Conservation (phyloP, 768 basidiomycete species). For the Fistulinella prunicolor region DNA sequence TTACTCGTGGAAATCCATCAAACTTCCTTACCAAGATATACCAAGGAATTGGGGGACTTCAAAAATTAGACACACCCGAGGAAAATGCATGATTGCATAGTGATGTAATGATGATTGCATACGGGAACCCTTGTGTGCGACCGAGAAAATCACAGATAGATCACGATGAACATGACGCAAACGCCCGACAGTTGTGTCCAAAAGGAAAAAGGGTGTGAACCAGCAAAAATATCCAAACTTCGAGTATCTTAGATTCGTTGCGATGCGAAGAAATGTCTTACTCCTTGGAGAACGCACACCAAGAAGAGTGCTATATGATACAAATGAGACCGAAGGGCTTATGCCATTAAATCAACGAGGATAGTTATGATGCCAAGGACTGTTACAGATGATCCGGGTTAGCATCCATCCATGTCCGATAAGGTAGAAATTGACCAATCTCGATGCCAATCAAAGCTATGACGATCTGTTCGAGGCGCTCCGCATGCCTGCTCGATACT, state of each 20-base stretch:
- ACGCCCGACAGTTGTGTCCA: neutral
- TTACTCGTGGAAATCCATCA: slow-evolving; percentile 5
- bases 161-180: neutral
- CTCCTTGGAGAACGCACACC: slow-evolving; percentile 4
- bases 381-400: slow-evolving; percentile 24
- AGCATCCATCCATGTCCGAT: neutral
- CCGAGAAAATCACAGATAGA: neutral
- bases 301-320: slow-evolving; percentile 8
- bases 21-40: slow-evolving; percentile 6
- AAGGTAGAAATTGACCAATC: slow-evolving; percentile 53
- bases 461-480: slow-evolving; percentile 89
- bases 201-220: neutral
- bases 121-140: neutral
- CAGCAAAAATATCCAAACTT: slow-evolving; percentile 3
- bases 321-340: slow-evolving; percentile 9
- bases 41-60: neutral
- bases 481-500: slow-evolving; percentile 86
- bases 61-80: neutral
- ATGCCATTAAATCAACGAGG: slow-evolving; percentile 77
- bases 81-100: neutral
- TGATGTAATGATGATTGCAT: neutral
- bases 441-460: slow-evolving; percentile 88
- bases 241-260: slow-evolving; percentile 7
- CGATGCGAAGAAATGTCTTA: neutral
- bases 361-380: slow-evolving; percentile 91